Conservation (phyloP, 345 rosid genomes). For the Kandelia obovata region DNA sequence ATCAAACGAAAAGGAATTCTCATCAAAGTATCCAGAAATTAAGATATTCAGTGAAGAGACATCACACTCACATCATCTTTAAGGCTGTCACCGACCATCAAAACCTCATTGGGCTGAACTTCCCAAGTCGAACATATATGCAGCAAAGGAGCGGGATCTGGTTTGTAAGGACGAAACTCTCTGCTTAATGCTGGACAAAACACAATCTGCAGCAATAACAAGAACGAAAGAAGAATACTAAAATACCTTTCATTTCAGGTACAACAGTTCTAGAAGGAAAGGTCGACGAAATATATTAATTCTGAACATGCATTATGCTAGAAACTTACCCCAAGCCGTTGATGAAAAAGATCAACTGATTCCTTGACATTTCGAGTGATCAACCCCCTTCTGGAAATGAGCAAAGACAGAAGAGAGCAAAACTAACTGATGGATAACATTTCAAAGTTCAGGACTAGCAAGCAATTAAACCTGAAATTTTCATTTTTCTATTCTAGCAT, state of each 20-base stretch:
- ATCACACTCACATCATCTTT: constrained; percentile 76
- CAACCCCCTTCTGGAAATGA: constrained; percentile 64
- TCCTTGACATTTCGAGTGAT: constrained; percentile 86
- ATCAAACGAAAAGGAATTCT: neutral
- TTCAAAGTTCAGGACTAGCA: too few species aligned
- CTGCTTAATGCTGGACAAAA: constrained; percentile 93
- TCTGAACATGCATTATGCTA: too few species aligned
- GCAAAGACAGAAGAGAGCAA: neutral
- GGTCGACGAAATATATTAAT: neutral
- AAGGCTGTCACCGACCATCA: constrained; percentile 97
- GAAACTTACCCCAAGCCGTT: constrained; percentile 65
- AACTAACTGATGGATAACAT: too few species aligned
- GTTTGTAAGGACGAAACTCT: constrained; percentile 90
- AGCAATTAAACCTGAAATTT: too few species aligned
- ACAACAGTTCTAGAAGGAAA: neutral
- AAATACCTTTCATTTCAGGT: neutral
- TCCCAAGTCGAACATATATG: constrained; percentile 86
- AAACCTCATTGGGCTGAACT: constrained; percentile 71
- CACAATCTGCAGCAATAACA: constrained; percentile 41
- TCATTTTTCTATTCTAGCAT: too few species aligned
- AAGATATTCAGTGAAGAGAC: neutral
- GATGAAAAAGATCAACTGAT: constrained; percentile 77
- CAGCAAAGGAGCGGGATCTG: constrained; percentile 85
- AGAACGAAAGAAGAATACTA: neutral
- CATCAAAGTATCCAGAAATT: neutral